Evolutionary conservation across 495 filamentous ascomycete genomes (phyloP), one percentile per base, ranked within the genome.

Genomic region (Massariosphaeria phaeospora): DNA sequence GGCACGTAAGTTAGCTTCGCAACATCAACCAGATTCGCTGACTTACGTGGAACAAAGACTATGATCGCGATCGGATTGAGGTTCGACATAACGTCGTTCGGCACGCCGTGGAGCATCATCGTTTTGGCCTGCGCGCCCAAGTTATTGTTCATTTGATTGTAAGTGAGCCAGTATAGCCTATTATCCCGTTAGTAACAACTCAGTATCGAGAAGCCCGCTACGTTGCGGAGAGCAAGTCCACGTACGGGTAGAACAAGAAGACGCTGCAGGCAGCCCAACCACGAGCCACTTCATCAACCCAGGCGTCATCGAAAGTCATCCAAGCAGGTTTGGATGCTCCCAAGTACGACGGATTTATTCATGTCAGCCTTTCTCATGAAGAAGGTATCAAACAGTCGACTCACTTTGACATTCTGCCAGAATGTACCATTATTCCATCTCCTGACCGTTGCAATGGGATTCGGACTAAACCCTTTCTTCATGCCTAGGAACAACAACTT

Each of bases 11-110:
- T 17, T 17, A 43, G 2, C 3, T 13, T 15, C 12, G 3, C 5
- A 24, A 20, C 13, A 20, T 43, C 4, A 11, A n/a, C 3, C 6
- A 4, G n/a, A 23, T 15, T 4, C 17, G 12, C 5, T 7, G 23
- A 43, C 40, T 43, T 43, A 43, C 40, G 6, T 13, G 45, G 45
- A 2, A 48, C 18, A 23, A 52, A n/a, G 48, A 52, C 43, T 2
- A 90, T 78, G 35, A 90, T 70, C 2, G 84, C 73, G 52, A 91
- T 72, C 7, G 88, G 85, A 65, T 91, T 81, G 24, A 93, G 76
- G 68, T 93, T 93, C 59, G 78, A 79, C 57, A 91, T 74, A 21
- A 90, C 75, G 63, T 93, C 87, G 69, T 90, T 88, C 43, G 88
- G 88, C 0, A 89, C 77, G 13, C 85, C 84, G 38, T 79, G 76